Base-by-base conservation (phyloP, 176 grass and related monocot species). In the Triticum urartu region DNA sequence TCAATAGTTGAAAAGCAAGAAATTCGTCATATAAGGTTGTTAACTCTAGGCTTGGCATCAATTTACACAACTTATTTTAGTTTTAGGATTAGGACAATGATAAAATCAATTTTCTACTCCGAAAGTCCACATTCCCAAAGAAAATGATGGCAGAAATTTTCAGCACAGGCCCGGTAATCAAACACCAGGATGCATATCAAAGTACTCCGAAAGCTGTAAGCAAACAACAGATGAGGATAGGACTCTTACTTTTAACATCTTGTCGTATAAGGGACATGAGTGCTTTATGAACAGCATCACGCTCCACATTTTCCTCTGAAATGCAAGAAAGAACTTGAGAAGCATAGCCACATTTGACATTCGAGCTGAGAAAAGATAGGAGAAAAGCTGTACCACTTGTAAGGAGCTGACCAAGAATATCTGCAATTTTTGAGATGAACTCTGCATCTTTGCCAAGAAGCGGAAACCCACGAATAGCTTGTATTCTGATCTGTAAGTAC, bases 281-380 rank as follows among this genome's bases (percentile, higher is more conserved):
- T 34, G 97, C 94, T 88, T 99, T 99, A 82, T 99, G 92, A 86
- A 94, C 97, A 40, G 97, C 97, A 97, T 99, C 97, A 78, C 97
- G 90, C 89, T 99, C 97, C 76, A 99, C 92, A 90, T 94, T 99
- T 93, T 99, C 97, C 87, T 94, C 97, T 99, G 64, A 56, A 65
- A 87, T 42, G 79, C 26, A 84, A 38, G 10, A 65, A 56, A 86
- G 64, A 84, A 56, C 9, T 79, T 83, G 33, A 85, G 40, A 87
- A 65, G 76, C 58, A 68, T 67, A 42, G 42, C 61, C 38, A 68
- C 33, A 88, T 36, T 54, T 77, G 64, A 58, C 20, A 81, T 54
- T 78, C 48, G 3, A 88, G 64, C 30, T 14, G 58, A 81, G 75
- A 42, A 78, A 77, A 58, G n/a, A 81, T 78, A 90, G 58, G 65